A percentile compares a stretch with the other conserved stretches of the same genome.
These are phyloP conservation scores for Xerocomus brunneocitrinus DNA, from an alignment of 768 basidiomycete species.

Conservation along the genomic window DNA sequence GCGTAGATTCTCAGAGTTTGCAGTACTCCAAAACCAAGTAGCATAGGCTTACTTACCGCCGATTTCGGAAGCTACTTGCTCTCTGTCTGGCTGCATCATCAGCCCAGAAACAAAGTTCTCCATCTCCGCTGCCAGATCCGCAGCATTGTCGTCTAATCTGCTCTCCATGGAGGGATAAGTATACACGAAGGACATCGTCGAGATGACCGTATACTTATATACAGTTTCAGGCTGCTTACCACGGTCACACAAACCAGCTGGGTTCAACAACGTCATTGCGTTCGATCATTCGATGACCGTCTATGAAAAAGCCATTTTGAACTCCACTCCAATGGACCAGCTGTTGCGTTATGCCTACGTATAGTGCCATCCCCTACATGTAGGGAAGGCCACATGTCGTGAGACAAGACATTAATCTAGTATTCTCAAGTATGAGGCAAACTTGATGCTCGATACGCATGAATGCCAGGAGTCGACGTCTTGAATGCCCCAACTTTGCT, in stretches of 20 bases:
- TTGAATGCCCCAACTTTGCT: too few relatives aligned
- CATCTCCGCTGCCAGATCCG: slow-evolving; percentile 18
- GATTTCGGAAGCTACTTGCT: slow-evolving; percentile 45
- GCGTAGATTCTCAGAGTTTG: too few relatives aligned
- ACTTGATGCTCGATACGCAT: too few relatives aligned
- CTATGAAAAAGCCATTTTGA: neutral
- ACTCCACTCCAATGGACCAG: too few relatives aligned
- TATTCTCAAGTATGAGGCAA: too few relatives aligned
- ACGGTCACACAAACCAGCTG: neutral
- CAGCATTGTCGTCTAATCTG: slow-evolving; percentile 5
- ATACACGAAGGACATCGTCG: slow-evolving; percentile 6
- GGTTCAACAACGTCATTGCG: neutral
- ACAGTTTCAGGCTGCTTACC: slow-evolving; percentile 5
- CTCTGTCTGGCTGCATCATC: slow-evolving; percentile 34
- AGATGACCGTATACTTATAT: neutral
- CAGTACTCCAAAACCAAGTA: neutral
- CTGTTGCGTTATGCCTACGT: too few relatives aligned
- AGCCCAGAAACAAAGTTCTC: slow-evolving; percentile 28
- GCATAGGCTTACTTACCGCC: slow-evolving; percentile 31
- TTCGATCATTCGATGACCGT: neutral
- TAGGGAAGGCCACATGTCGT: too few relatives aligned
- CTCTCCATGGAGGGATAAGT: slow-evolving; percentile 15
- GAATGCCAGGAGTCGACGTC: too few relatives aligned
- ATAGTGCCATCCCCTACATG: too few relatives aligned
- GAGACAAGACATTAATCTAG: too few relatives aligned